These are phyloP conservation scores for Pythium periplocum DNA, from an alignment of 352 stramenopile species.

Conservation along the genomic window DNA sequence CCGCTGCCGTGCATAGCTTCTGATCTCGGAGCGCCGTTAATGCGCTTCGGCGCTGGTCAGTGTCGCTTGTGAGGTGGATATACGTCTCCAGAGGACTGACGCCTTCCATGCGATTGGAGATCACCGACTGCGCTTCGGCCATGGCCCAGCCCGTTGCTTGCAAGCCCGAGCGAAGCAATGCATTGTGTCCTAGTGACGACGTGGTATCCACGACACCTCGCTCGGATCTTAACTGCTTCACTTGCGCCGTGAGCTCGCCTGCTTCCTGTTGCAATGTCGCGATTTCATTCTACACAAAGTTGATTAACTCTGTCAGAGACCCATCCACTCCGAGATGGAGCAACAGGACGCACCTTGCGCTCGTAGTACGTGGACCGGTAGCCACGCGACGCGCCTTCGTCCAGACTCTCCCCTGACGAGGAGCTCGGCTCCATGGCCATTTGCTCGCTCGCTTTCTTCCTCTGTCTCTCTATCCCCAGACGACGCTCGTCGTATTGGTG, in stretches of 20 bases:
- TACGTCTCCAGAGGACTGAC: constrained; percentile 31
- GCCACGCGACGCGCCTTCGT: background rate
- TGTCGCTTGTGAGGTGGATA: constrained; percentile 26
- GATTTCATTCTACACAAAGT: background rate
- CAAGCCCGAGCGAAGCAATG: background rate
- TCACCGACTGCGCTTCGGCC: background rate
- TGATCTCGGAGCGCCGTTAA: constrained; percentile 17
- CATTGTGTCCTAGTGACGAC: background rate
- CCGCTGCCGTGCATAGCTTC: background rate
- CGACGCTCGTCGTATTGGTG: too few relatives aligned
- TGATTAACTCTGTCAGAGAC: background rate
- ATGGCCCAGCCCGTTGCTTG: background rate
- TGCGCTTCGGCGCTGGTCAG: constrained; percentile 15
- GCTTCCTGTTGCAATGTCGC: background rate
- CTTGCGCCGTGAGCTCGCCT: background rate
- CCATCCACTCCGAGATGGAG: background rate
- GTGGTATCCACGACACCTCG: background rate
- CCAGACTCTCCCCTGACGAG: too few relatives aligned
- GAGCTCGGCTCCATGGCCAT: too few relatives aligned
- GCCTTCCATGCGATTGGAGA: background rate
- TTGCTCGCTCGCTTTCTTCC: too few relatives aligned
- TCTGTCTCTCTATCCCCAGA: too few relatives aligned
- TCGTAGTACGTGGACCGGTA: background rate
- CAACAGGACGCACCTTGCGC: background rate
- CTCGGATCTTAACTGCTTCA: background rate